These are phyloP conservation scores for Aspergillus ostianus DNA, from an alignment of 495 filamentous ascomycete genomes.

Conservation along the genomic window DNA sequence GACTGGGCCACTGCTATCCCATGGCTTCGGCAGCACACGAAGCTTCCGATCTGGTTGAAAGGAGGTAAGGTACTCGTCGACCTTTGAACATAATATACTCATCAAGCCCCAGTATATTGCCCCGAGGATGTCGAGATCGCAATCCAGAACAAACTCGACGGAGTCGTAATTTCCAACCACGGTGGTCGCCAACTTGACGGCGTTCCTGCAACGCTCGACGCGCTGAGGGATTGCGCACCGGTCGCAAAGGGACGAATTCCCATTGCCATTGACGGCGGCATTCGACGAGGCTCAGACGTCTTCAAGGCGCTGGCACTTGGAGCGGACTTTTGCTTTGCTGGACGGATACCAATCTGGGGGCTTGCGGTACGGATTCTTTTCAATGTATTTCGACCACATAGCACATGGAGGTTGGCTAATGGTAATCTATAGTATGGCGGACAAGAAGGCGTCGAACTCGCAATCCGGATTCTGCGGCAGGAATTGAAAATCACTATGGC, in stretches of 20 bases:
- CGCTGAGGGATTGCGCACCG: neutral
- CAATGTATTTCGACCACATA: neutral
- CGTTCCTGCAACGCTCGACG: neutral
- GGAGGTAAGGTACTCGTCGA: constrained; percentile 47
- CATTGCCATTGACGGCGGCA: constrained; percentile 68
- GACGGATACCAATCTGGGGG: neutral
- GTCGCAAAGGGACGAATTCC: neutral
- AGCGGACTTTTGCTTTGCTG: constrained; percentile 37
- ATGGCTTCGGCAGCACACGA: constrained; percentile 82
- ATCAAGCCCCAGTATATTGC: constrained; percentile 56
- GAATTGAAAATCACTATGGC: no score
- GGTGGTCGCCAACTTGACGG: constrained; percentile 53
- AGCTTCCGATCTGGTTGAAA: constrained; percentile 91
- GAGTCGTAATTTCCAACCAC: constrained; percentile 90
- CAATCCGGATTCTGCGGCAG: neutral
- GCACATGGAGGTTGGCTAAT: neutral
- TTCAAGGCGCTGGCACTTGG: constrained; percentile 90
- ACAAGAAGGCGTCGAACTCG: neutral
- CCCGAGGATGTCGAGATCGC: constrained; percentile 76
- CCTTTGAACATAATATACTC: neutral
- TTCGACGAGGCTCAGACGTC: constrained; percentile 85
- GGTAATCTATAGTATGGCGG: neutral
- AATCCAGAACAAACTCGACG: constrained; percentile 72
- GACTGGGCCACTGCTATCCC: constrained; percentile 80
- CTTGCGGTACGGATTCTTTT: neutral